Evolutionary conservation across 208 protist species (phyloP).

Genomic region (Acanthamoeba castellanii): DNA sequence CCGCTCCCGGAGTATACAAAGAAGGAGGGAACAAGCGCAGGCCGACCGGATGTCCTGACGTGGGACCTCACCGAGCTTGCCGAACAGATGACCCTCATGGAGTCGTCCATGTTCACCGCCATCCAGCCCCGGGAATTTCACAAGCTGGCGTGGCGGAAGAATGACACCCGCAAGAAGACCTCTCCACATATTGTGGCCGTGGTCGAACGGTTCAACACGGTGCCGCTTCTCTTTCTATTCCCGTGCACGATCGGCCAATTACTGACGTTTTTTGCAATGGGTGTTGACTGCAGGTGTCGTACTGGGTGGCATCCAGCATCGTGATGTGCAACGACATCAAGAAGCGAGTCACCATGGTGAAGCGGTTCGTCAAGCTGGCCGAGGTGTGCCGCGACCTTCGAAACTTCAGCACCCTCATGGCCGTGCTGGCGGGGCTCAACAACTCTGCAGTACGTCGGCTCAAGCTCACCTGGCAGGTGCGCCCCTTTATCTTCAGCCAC

Average conservation of each 20-base stretch:
- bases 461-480: slow-evolving; percentile 44
- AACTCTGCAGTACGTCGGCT: slow-evolving; percentile 61
- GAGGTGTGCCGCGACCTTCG: slow-evolving; percentile 22
- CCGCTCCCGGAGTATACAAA: neutral
- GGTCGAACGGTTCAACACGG: slow-evolving; percentile 60
- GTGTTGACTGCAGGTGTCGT: slow-evolving; percentile 17
- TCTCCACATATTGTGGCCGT: slow-evolving; percentile 54
- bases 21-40: neutral
- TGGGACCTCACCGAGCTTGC: slow-evolving; percentile 13
- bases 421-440: slow-evolving; percentile 62
- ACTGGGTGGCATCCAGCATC: slow-evolving; percentile 43
- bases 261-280: neutral
- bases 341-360: neutral
- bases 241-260: no score
- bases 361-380: slow-evolving; percentile 35
- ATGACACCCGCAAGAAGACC: slow-evolving; percentile 14
- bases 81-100: slow-evolving; percentile 56
- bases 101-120: slow-evolving; percentile 22
- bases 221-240: neutral
- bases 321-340: slow-evolving; percentile 59
- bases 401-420: slow-evolving; percentile 70
- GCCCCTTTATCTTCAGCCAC: neutral
- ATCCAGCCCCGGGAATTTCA: slow-evolving; percentile 10
- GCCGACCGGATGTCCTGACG: slow-evolving; percentile 15
- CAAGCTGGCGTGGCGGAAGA: slow-evolving; percentile 29